Percentiles rank a stretch among this genome's conserved stretches.
These are phyloP conservation scores for Micromonas commoda DNA, from an alignment of 139 green algal genomes.

Conservation along the genomic window DNA sequence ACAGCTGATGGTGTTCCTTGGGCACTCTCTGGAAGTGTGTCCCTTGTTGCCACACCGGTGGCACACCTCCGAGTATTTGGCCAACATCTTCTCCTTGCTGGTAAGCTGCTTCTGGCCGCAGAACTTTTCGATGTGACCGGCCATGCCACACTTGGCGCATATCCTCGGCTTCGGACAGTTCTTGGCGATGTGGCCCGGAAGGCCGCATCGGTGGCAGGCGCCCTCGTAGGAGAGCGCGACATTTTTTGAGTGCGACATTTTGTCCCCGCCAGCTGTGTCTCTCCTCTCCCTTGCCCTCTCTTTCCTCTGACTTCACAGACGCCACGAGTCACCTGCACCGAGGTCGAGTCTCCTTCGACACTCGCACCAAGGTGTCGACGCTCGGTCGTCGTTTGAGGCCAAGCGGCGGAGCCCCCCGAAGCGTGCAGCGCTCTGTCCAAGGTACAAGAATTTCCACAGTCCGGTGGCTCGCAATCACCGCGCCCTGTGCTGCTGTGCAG, in stretches of 20 bases:
- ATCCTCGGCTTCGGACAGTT: slow-evolving; percentile 7
- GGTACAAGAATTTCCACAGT: too few species aligned
- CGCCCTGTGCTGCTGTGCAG: too few species aligned
- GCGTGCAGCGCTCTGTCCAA: too few species aligned
- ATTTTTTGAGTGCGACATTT: neutral
- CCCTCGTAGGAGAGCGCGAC: neutral
- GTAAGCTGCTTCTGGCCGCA: neutral
- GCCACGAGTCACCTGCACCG: neutral
- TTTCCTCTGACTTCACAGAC: neutral
- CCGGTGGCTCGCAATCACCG: too few species aligned
- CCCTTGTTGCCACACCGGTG: neutral
- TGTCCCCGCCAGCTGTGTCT: neutral
- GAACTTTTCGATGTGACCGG: neutral
- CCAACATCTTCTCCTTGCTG: neutral
- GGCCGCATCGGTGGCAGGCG: neutral
- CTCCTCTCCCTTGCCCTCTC: neutral
- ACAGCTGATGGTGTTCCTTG: neutral
- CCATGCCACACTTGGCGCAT: slow-evolving; percentile 3
- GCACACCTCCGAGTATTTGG: slow-evolving; percentile 1
- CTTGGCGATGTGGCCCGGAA: neutral
- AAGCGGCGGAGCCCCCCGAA: neutral
- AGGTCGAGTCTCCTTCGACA: neutral
- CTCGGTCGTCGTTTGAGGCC: neutral
- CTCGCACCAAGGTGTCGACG: neutral
- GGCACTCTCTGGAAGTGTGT: neutral